Evolutionary conservation across 2,329 filamentous ascomycete species (phyloP), one percentile per base, ranked within the genome.

Genomic region (Epichloe glyceriae): DNA sequence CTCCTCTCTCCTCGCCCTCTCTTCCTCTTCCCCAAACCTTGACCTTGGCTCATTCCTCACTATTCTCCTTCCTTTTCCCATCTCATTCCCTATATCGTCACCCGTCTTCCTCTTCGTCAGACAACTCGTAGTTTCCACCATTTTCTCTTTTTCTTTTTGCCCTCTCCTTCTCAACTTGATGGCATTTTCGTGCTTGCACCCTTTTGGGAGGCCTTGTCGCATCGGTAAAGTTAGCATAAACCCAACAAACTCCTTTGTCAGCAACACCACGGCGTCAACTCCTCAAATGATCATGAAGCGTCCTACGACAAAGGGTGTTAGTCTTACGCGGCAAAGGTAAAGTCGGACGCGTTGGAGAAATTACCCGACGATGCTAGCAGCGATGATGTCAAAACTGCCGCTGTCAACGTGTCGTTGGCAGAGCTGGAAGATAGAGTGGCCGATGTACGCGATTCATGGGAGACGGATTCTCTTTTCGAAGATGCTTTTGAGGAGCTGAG

Each of bases 391-490:
- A 63, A 68, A 50, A 58, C 61, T 11, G 67, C 64, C 5, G 62
- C 64, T 44, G 65, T 63, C 54, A 61, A 62, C 43, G 65, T 65
- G 30, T 65, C 66, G 33, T 63, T 67, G 20, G 62, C 65, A 41
- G 74, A 78, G 52, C 67, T 77, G 10, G 74, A 78, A 55, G 72
- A 76, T 55, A 69, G 72, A 57, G 70, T 77, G 55, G 71, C 71
- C 33, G 74, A 78, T 52, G 69, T 73, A 4, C 68, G 67, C 51
- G 75, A 78, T 47, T 73, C 73, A 12, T 83, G 79, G 80, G 81
- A 83, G 58, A 76, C 74, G 5, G 76, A 83, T 56, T 84, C 80
- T 26, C 65, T 85, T 2, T 81, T 80, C 54, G 79, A 80, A 54
- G 81, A 84, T 58, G 71, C 74, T 35, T 69, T 85, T 49, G 76